Base-by-base conservation (phyloP, 1,139 yeast genomes). In the Yamadazyma sp. region DNA sequence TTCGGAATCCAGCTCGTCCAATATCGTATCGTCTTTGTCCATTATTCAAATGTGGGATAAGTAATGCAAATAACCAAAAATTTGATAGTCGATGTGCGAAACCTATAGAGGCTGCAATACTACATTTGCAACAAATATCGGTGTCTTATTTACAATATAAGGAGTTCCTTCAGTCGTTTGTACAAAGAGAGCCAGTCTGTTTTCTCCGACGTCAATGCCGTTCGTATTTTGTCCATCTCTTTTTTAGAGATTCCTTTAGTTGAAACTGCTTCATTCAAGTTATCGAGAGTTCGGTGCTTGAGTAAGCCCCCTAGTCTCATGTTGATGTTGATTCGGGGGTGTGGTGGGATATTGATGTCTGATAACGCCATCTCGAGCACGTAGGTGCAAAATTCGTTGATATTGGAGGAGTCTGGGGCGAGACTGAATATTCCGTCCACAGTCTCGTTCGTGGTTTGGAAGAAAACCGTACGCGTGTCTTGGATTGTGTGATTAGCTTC, bases 231-330 rank as follows among this genome's bases (percentile, higher is more conserved):
- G 6, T 3, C 14, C 9, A 12, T 9, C 30, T 27, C 16, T 27
- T 13, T 27, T 10, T 29, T 17, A 7, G 13, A n/a, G 16, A 17
- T 7, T 18, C 25, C 5, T 6, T 6, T 23, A 5, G 25, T 10
- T 9, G 25, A 6, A 6, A 20, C 8, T 6, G 12, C 26, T 5
- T 6, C 9, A 5, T 25, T 5, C 16, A 25, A 25, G 16, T 25
- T 25, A 14, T 20, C 25, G 6, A 30, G 25, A 6, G 25, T 20
- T 6, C 8, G 15, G 25, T 30, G 33, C 16, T 20, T 30, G 11
- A 30, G 17, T 13, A 31, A 14, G 5, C 20, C 14, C 3, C 34
- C 34, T 5, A 31, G 12, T 23, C 34, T 31, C 28, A 31, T 10
- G 14, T 31, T 31, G n/a, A 31, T 10, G 16, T 22, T 31, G 22